phyloP scores from a whole-genome alignment of 331 rosid species.

The Dryas integrifolia region DNA sequence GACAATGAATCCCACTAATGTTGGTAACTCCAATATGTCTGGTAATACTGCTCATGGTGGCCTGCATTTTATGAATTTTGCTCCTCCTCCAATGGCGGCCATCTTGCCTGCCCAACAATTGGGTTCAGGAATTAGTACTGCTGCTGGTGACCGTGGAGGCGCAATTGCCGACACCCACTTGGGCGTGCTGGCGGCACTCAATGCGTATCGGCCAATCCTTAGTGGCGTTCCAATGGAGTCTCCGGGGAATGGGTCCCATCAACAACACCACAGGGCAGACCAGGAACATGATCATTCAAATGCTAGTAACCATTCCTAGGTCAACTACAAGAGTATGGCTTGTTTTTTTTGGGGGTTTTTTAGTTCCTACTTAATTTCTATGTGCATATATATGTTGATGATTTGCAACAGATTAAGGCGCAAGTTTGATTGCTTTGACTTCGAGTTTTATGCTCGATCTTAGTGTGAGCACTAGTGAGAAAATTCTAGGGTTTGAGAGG shows the following conservation, averaged over 20 bases:
- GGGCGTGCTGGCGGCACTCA: constrained; percentile 71
- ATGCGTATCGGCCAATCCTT: constrained; percentile 60
- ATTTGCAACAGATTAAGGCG: constrained; percentile 30
- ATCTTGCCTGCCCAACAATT: constrained; percentile 59
- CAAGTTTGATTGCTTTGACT: constrained; percentile 50
- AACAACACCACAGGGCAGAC: constrained; percentile 46
- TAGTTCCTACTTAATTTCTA: constrained; percentile 21
- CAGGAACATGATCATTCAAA: constrained; percentile 48
- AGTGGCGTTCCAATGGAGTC: constrained; percentile 36
- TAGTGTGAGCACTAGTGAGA: constrained; percentile 25
- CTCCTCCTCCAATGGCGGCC: constrained; percentile 79
- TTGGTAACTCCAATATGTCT: constrained; percentile 33
- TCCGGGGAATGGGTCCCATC: constrained; percentile 31
- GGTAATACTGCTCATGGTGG: constrained; percentile 47
- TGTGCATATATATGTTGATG: constrained; percentile 19
- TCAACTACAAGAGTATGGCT: constrained; percentile 43
- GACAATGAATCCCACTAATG: constrained; percentile 57
- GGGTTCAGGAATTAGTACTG: constrained; percentile 33
- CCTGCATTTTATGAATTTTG: constrained; percentile 84
- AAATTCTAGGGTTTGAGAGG: constrained; percentile 49
- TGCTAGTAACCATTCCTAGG: constrained; percentile 41
- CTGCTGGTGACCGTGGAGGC: constrained; percentile 20
- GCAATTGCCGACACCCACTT: constrained; percentile 52
- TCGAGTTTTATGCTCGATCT: constrained; percentile 42
- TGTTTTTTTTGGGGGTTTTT: constrained; percentile 30